phyloP scores from a whole-genome alignment of 495 filamentous ascomycete species.

The Aspergillus homomorphus region DNA sequence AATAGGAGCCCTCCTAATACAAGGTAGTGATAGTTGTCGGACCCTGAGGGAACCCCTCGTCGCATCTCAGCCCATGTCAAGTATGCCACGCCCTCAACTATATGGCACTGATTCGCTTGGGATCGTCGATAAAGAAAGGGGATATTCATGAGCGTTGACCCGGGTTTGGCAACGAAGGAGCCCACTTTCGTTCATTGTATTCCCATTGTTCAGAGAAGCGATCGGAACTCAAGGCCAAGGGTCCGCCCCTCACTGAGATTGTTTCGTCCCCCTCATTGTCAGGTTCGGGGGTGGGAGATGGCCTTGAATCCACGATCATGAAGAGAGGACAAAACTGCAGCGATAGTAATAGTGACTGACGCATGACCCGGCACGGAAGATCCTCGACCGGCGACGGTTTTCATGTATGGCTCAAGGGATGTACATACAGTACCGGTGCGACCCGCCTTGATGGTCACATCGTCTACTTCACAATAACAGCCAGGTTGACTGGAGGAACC shows the following conservation, averaged over 20 bases:
- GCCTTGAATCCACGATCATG: neutral
- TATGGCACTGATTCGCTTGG: neutral
- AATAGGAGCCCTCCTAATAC: neutral
- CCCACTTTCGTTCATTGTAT: neutral
- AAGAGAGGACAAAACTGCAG: neutral
- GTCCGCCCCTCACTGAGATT: neutral
- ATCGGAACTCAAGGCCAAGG: neutral
- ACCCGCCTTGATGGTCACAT: neutral
- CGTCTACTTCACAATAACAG: no score
- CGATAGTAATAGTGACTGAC: neutral
- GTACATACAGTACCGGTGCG: neutral
- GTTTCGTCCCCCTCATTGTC: neutral
- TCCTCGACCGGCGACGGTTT: neutral
- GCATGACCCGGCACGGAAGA: neutral
- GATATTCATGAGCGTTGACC: neutral
- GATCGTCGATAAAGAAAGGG: neutral
- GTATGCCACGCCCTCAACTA: neutral
- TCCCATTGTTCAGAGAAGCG: neutral
- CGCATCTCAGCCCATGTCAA: neutral
- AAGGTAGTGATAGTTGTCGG: neutral
- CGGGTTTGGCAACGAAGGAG: neutral
- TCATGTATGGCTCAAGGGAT: neutral
- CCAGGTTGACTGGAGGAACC: neutral
- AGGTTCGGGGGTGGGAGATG: neutral
- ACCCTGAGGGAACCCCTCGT: neutral